Base-by-base conservation (phyloP, 495 filamentous ascomycete genomes). In the Polyplosphaeria fusca region DNA sequence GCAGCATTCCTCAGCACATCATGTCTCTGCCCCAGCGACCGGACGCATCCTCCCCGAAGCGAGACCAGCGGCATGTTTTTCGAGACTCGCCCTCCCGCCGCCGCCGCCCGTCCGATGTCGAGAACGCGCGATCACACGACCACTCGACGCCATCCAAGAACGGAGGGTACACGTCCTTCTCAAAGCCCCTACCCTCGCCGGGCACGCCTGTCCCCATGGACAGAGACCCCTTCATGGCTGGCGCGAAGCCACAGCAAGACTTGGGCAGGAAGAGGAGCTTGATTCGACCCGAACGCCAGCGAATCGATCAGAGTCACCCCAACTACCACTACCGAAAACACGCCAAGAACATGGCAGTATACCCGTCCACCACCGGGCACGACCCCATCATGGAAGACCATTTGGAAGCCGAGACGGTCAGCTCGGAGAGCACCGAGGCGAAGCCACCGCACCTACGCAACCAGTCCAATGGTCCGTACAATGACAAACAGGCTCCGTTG, bases 301-400 rank as follows among this genome's bases (percentile, higher is more conserved):
- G 85, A 22, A 86, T 91, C 53, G 86, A 90, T 54, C 77, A 73
- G 52, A 87, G 91, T 58, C 88, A 96, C 68, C 91, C 91, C 9
- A 93, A 97, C 66, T 97, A 95, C 67, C 81, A 95, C 66, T 97
- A 97, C 69, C 82, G 87, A 35, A 86, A 95, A 67, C 88, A 93
- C 80, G 89, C 89, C 11, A 86, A 88, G 55, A 85, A 89, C 49
- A 93, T 97, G 89, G 78, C 84, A 20, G 87, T 88, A 9, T 74
- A 87, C 49, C 94, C 94, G 1, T 95, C 93, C 0, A 85, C 86
- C 18, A 96, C 93, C 0, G 93, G 94, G 44, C 85, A 94, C 59
- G 93, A 96, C 68, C 91, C 91, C 4, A 78, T 93, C 25, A 66
- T 86, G 22, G 91, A 95, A 68, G 85, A 86, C 44, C 77, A 77